phyloP scores from a whole-genome alignment of 805 yeast species.

The Candida railenensis region DNA sequence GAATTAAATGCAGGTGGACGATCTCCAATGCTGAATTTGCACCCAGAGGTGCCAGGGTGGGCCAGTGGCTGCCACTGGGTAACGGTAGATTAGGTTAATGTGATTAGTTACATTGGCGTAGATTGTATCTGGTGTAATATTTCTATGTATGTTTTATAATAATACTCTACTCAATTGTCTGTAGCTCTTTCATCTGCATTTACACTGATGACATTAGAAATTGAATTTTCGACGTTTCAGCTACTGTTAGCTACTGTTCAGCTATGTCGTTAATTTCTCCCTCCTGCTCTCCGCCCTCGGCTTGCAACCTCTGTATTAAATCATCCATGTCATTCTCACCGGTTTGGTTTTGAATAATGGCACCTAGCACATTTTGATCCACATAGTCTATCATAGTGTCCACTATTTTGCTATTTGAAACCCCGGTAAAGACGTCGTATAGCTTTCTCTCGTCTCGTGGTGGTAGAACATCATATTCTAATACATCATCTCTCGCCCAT shows the following conservation, averaged over 20 bases:
- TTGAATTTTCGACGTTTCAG: too few species aligned
- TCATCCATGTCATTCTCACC: conserved; percentile 25
- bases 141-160: too few species aligned
- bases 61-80: too few species aligned
- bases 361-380: conserved; percentile 46
- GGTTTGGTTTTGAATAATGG: conserved; percentile 36
- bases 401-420: conserved; percentile 15
- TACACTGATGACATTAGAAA: too few species aligned
- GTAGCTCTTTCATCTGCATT: too few species aligned
- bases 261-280: background rate
- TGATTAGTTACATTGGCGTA: too few species aligned
- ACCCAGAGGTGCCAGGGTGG: too few species aligned
- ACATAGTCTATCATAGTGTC: conserved; percentile 42
- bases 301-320: conserved; percentile 18
- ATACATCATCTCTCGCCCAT: conserved; percentile 62
- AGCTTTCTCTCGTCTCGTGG: conserved; percentile 41
- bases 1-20: too few species aligned
- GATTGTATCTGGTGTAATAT: too few species aligned
- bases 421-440: conserved; percentile 40
- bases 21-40: too few species aligned
- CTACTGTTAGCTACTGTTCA: background rate
- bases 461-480: conserved; percentile 73
- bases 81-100: too few species aligned
- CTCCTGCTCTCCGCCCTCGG: conserved; percentile 6
- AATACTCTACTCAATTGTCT: too few species aligned